Percentiles rank a stretch among this genome's conserved stretches.
Evolutionary conservation across 2,329 filamentous ascomycete species (phyloP).

Genomic region (Fusarium albosuccineum): DNA sequence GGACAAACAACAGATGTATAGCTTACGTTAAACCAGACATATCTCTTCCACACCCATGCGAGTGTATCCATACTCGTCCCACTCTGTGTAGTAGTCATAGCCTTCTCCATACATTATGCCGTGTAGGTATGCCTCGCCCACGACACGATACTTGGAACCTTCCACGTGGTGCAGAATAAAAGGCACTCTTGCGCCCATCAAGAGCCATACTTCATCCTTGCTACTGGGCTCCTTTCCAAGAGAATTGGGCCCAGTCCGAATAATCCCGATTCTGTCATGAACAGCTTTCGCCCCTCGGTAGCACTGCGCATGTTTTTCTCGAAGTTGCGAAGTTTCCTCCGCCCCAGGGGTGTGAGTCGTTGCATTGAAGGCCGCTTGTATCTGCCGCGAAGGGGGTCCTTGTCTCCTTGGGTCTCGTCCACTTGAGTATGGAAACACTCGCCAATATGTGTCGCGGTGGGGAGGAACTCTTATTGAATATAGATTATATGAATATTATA

Average conservation of each 20-base stretch:
- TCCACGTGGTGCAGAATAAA: background rate
- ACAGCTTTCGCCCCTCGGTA: background rate
- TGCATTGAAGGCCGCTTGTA: constrained; percentile 2
- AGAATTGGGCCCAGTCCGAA: background rate
- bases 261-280: constrained; percentile 1
- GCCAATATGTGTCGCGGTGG: background rate
- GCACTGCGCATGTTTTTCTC: background rate
- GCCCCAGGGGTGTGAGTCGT: background rate
- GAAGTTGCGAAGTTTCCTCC: constrained; percentile 5
- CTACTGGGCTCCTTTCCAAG: background rate
- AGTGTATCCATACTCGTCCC: background rate
- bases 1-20: background rate
- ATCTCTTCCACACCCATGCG: background rate
- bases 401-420: background rate
- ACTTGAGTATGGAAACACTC: background rate
- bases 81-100: background rate
- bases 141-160: constrained; percentile 2
- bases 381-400: background rate
- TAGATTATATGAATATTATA: no score
- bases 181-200: background rate
- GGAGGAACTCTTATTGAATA: background rate
- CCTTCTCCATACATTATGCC: constrained; percentile 13
- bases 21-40: background rate
- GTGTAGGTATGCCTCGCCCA: constrained; percentile 15
- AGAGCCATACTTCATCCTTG: constrained; percentile 1